A percentile compares a stretch with the other conserved stretches of the same genome.
These are phyloP conservation scores for Intubia oerlemansii DNA, from an alignment of 2,329 filamentous ascomycete genomes.

Conservation along the genomic window DNA sequence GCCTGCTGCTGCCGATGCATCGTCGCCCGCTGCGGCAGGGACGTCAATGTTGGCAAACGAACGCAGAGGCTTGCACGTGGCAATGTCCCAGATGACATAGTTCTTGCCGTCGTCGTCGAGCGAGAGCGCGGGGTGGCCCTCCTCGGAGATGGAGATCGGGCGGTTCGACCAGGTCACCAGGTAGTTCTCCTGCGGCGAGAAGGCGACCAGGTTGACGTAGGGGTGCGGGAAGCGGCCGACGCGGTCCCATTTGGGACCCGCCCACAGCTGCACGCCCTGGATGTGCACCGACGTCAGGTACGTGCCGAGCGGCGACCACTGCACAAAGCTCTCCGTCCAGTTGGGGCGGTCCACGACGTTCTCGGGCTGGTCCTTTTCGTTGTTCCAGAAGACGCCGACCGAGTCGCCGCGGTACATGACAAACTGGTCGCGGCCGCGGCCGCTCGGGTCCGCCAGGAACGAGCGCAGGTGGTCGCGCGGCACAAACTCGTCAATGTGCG, in stretches of 20 bases:
- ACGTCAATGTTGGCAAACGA: slow-evolving; percentile 85
- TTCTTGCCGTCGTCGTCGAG: slow-evolving; percentile 96
- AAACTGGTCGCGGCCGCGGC: slow-evolving; percentile 81
- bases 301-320: slow-evolving; percentile 92
- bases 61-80: slow-evolving; percentile 69
- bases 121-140: slow-evolving; percentile 61
- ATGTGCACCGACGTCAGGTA: slow-evolving; percentile 88
- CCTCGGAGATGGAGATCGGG: slow-evolving; percentile 79
- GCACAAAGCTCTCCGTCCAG: slow-evolving; percentile 96
- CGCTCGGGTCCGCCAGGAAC: slow-evolving; percentile 65
- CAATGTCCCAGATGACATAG: slow-evolving; percentile 96
- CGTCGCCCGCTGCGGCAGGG: slow-evolving; percentile 35
- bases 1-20: too few species aligned
- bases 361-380: slow-evolving; percentile 79
- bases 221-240: slow-evolving; percentile 89
- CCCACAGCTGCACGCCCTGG: slow-evolving; percentile 95
- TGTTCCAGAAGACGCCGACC: slow-evolving; percentile 96
- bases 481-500: slow-evolving; percentile 62
- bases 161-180: slow-evolving; percentile 92
- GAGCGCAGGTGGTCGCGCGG: slow-evolving; percentile 90
- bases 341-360: slow-evolving; percentile 75
- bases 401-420: slow-evolving; percentile 82
- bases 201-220: slow-evolving; percentile 87
- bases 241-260: slow-evolving; percentile 69
- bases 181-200: slow-evolving; percentile 84